phyloP scores from a whole-genome alignment of 2,329 filamentous ascomycete genomes.

The Curvularia hawaiiensis region DNA sequence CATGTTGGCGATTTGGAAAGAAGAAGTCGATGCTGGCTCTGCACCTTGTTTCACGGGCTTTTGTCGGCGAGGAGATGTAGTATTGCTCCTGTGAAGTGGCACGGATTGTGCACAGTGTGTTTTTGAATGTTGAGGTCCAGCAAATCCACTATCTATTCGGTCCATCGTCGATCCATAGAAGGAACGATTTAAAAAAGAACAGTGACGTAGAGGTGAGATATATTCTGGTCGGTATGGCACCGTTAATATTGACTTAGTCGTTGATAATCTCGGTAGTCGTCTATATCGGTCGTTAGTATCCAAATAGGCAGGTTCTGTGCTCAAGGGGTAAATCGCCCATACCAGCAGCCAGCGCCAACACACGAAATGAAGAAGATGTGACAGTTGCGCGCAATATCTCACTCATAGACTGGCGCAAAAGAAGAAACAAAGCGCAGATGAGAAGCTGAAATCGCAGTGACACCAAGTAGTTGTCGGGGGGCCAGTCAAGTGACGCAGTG shows the following conservation, averaged over 20 bases:
- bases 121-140: constrained; percentile 30
- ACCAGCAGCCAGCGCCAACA: constrained; percentile 35
- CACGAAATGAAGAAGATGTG: constrained; percentile 21
- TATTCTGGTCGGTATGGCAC: constrained; percentile 19
- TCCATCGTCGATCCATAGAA: constrained; percentile 40
- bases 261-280: constrained; percentile 30
- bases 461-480: constrained; percentile 12
- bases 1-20: constrained; percentile 17
- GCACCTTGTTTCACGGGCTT: constrained; percentile 20
- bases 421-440: constrained; percentile 11
- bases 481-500: constrained; percentile 28
- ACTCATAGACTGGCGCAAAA: constrained; percentile 10
- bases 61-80: constrained; percentile 26
- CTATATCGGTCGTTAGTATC: constrained; percentile 30
- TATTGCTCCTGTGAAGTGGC: constrained; percentile 32
- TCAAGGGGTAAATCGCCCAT: constrained; percentile 26
- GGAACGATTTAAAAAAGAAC: constrained; percentile 10
- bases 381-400: background rate
- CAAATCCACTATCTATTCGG: constrained; percentile 43
- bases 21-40: constrained; percentile 2
- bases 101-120: constrained; percentile 20
- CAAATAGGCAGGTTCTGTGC: constrained; percentile 26
- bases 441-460: constrained; percentile 15
- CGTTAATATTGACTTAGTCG: constrained; percentile 21
- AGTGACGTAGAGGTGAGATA: constrained; percentile 23